A percentile compares a stretch with the other conserved stretches of the same genome.
Evolutionary conservation across 2,329 filamentous ascomycete species (phyloP).

Genomic region (Apiospora malaysiana): DNA sequence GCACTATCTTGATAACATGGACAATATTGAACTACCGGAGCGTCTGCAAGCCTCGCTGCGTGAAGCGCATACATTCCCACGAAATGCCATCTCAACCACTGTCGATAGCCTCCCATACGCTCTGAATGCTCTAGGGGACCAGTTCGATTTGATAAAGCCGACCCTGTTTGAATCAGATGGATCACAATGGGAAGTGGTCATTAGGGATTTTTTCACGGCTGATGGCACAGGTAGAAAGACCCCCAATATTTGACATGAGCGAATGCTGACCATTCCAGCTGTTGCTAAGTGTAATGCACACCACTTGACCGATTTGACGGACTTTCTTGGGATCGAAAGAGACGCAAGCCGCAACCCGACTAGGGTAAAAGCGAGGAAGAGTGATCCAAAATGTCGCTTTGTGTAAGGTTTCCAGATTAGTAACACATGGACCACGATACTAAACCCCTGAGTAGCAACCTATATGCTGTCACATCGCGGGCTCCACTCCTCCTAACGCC

Average conservation of each 20-base stretch:
- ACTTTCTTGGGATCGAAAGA: neutral
- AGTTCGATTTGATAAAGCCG: neutral
- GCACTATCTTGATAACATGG: neutral
- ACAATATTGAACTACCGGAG: neutral
- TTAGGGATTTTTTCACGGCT: neutral
- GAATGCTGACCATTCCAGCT: neutral
- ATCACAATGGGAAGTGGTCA: conserved; percentile 7
- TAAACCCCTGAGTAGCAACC: conserved; percentile 23
- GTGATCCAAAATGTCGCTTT: conserved; percentile 30
- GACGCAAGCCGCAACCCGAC: neutral
- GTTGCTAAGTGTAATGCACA: neutral
- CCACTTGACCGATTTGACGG: neutral
- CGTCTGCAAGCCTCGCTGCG: neutral
- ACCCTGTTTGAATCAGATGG: neutral
- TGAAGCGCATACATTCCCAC: neutral
- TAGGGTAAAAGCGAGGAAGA: conserved; percentile 8
- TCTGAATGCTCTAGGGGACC: neutral
- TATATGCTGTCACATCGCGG: conserved; percentile 27
- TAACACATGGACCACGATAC: neutral
- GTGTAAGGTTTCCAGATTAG: conserved; percentile 24
- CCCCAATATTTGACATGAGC: neutral
- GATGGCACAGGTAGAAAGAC: neutral
- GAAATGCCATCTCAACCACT: neutral
- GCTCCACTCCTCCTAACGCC: conserved; percentile 26
- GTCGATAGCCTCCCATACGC: neutral